Evolutionary conservation across 2,329 filamentous ascomycete species (phyloP).

Genomic region (Calonectria ilicicola): DNA sequence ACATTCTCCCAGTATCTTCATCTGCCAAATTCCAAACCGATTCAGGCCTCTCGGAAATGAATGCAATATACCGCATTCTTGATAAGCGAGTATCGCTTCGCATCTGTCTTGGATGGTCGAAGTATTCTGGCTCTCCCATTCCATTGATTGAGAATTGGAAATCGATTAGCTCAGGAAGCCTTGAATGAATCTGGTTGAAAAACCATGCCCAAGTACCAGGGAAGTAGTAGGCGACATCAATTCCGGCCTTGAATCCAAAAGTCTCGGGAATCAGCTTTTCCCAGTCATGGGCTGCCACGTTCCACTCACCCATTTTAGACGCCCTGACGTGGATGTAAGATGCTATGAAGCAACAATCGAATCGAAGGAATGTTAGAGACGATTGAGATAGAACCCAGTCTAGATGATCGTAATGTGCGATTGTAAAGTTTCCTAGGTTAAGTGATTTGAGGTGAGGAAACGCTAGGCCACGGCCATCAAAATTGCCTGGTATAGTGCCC

Average conservation of each 20-base stretch:
- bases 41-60: too few relatives aligned
- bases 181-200: constrained; percentile 31
- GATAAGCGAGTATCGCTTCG: too few relatives aligned
- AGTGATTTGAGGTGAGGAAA: constrained; percentile 36
- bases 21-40: too few relatives aligned
- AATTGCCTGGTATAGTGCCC: constrained; percentile 36
- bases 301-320: neutral
- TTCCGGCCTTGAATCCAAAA: neutral
- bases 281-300: constrained; percentile 21
- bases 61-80: too few relatives aligned
- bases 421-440: constrained; percentile 22
- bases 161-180: constrained; percentile 10
- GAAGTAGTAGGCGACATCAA: neutral
- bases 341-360: constrained; percentile 23
- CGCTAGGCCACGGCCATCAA: constrained; percentile 29
- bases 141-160: neutral
- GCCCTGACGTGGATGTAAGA: constrained; percentile 1
- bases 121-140: too few relatives aligned
- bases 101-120: too few relatives aligned
- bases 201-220: constrained; percentile 33
- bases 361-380: neutral
- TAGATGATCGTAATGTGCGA: constrained; percentile 37
- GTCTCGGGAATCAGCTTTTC: neutral
- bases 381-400: constrained; percentile 38
- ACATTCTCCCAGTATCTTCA: too few relatives aligned